Evolutionary conservation across 306 rosid species (phyloP), one percentile per base, ranked within the genome.

Genomic region (Pterocarpus macrocarpus): DNA sequence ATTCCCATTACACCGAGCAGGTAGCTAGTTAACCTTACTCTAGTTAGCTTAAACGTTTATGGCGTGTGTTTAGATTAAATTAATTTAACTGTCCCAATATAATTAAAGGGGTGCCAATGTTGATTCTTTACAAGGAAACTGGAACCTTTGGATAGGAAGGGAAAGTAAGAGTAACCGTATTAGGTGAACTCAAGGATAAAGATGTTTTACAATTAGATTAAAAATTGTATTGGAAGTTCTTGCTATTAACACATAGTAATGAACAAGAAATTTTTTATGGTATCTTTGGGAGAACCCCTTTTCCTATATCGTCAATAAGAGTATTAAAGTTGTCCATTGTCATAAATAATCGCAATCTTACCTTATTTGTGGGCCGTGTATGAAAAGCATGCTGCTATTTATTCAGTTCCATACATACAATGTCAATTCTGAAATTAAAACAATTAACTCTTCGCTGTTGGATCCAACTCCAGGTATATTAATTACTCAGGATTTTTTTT

Each of bases 81-180:
- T 4, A 52, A 55, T 55, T 15, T 5, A 4, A 7, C 32, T 7
- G 32, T 16, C 61, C 32, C 9, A 56, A 52, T 5, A 69, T 4
- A 32, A 50, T 32, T 49, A 30, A 52, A 52, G 17, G n/a, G 57
- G 15, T 69, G 15, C 63, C 57, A 32, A 53, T n/a, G 8, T 4
- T 14, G 32, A 36, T 71, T 47, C 28, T 2, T 35, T 32, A 45
- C 64, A 47, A 8, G 39, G 43, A 79, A 70, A 70, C 32, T 43
- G 30, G 33, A 59, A 53, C 43, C 13, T 65, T 28, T 13, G 64
- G 17, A 52, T 22, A 11, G 64, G 14, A 15, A 50, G 62, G 49
- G 47, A 16, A 7, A 36, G 71, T 80, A 71, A 59, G 41, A 62
- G 8, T 59, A 56, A 56, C 64, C 44, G 74, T 65, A 13, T 16